Evolutionary conservation across 2,329 filamentous ascomycete species (phyloP).

Genomic region (Sclerotiophoma versabilis): DNA sequence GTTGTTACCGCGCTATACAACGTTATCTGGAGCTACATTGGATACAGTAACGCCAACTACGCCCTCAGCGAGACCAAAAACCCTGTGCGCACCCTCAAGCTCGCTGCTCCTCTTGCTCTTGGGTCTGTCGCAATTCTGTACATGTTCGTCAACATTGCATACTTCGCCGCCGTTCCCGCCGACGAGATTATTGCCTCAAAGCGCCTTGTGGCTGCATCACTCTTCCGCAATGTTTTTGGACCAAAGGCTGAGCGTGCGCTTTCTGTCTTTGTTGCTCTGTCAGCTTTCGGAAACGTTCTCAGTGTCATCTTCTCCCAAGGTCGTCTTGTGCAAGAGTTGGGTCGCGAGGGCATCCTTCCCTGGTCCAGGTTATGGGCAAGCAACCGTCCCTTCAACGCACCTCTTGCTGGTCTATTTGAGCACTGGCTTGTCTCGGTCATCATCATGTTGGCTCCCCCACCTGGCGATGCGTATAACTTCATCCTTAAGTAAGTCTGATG

Average conservation of each 20-base stretch:
- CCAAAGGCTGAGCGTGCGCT: constrained; percentile 63
- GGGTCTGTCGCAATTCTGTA: constrained; percentile 67
- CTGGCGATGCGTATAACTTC: constrained; percentile 72
- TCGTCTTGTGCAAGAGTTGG: constrained; percentile 70
- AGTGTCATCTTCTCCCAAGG: constrained; percentile 74
- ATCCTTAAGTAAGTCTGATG: constrained; percentile 52
- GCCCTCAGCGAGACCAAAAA: constrained; percentile 70
- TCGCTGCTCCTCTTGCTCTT: constrained; percentile 69
- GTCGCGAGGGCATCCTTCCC: constrained; percentile 70
- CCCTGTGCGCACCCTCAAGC: constrained; percentile 69
- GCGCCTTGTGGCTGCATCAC: constrained; percentile 62
- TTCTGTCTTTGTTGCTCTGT: constrained; percentile 71
- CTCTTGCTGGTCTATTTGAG: constrained; percentile 66
- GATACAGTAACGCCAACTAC: constrained; percentile 74
- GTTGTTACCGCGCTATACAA: constrained; percentile 75
- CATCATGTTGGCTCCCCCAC: constrained; percentile 71
- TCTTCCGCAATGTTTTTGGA: constrained; percentile 65
- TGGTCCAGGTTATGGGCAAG: constrained; percentile 69
- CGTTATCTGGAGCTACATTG: constrained; percentile 74
- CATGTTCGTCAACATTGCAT: constrained; percentile 72
- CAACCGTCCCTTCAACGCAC: constrained; percentile 69
- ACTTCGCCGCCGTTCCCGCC: constrained; percentile 68
- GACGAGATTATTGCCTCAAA: constrained; percentile 63
- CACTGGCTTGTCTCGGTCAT: constrained; percentile 70
- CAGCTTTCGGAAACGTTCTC: constrained; percentile 72